A percentile compares a stretch with the other conserved stretches of the same genome.
Evolutionary conservation across 2,329 filamentous ascomycete species (phyloP).

Genomic region (Penicillium sp.): DNA sequence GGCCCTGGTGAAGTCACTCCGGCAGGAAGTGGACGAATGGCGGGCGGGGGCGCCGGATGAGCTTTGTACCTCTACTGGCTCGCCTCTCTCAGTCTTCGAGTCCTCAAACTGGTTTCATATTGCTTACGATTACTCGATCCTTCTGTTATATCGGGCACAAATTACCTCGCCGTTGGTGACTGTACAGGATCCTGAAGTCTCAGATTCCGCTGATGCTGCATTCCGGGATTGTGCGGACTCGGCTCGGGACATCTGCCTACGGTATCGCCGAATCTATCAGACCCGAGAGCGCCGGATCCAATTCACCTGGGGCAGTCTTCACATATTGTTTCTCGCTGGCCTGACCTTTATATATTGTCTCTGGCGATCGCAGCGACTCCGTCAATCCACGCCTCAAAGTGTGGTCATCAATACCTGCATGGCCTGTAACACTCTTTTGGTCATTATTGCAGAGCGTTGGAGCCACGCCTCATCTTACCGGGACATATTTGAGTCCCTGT

Average conservation of each 20-base stretch:
- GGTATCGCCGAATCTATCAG: conserved; percentile 42
- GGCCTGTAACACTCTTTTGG: conserved; percentile 36
- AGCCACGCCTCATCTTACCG: conserved; percentile 35
- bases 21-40: conserved; percentile 31
- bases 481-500: conserved; percentile 38
- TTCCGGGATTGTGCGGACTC: conserved; percentile 8
- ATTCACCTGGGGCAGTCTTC: conserved; percentile 34
- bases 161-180: conserved; percentile 8
- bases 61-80: conserved; percentile 22
- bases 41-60: conserved; percentile 20
- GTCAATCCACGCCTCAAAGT: conserved; percentile 4
- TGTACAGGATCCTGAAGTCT: background rate
- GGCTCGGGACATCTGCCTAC: conserved; percentile 35
- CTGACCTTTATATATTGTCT: conserved; percentile 38
- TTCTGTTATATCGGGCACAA: conserved; percentile 41
- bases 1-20: conserved; percentile 18
- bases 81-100: conserved; percentile 33
- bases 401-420: conserved; percentile 34
- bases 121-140: conserved; percentile 45
- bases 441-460: conserved; percentile 39
- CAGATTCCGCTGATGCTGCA: conserved; percentile 5
- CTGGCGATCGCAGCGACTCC: conserved; percentile 23
- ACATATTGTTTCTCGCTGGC: conserved; percentile 27
- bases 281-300: conserved; percentile 25
- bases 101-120: conserved; percentile 46